A percentile compares a stretch with the other conserved stretches of the same genome.
These are phyloP conservation scores for Aspergillus biplanus DNA, from an alignment of 495 filamentous ascomycete genomes.

Conservation along the genomic window DNA sequence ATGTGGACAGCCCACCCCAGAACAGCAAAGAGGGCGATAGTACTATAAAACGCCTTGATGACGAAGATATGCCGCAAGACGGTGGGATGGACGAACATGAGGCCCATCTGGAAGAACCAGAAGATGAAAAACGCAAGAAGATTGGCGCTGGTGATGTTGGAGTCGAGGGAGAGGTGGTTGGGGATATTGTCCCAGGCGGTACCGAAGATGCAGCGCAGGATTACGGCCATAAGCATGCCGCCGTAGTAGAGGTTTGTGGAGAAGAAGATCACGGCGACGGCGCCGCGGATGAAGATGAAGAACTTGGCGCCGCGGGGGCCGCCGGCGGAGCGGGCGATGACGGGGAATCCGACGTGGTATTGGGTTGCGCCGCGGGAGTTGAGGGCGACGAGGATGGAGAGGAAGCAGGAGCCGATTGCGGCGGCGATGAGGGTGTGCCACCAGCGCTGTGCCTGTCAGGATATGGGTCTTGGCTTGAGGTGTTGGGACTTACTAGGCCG, in stretches of 20 bases:
- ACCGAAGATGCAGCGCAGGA: slow-evolving; percentile 60
- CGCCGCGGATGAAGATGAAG: slow-evolving; percentile 6
- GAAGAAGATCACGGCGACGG: slow-evolving; percentile 14
- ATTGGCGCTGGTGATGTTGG: slow-evolving; percentile 59
- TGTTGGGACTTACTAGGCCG: slow-evolving; percentile 3
- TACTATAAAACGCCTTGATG: slow-evolving; percentile 10
- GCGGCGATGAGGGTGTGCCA: slow-evolving; percentile 19
- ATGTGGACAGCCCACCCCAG: slow-evolving; percentile 3
- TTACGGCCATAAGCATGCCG: slow-evolving; percentile 43
- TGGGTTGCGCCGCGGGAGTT: slow-evolving; percentile 24
- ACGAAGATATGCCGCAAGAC: slow-evolving; percentile 22
- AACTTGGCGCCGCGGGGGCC: slow-evolving; percentile 6
- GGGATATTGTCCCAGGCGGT: slow-evolving; percentile 66
- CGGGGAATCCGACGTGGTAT: slow-evolving; percentile 55
- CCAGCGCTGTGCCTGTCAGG: slow-evolving; percentile 15
- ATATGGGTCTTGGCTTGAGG: too few species aligned
- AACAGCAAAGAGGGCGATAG: slow-evolving; percentile 4
- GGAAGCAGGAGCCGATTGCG: slow-evolving; percentile 14
- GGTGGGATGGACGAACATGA: slow-evolving; percentile 32
- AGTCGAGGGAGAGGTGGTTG: slow-evolving; percentile 50
- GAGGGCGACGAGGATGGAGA: slow-evolving; percentile 20
- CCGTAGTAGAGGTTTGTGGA: slow-evolving; percentile 12
- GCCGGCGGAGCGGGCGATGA: slow-evolving; percentile 51
- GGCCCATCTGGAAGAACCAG: slow-evolving; percentile 35
- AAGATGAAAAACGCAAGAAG: slow-evolving; percentile 65